phyloP scores from a whole-genome alignment of 192 early-diverging fungal species.

The Coemansia sp. region DNA sequence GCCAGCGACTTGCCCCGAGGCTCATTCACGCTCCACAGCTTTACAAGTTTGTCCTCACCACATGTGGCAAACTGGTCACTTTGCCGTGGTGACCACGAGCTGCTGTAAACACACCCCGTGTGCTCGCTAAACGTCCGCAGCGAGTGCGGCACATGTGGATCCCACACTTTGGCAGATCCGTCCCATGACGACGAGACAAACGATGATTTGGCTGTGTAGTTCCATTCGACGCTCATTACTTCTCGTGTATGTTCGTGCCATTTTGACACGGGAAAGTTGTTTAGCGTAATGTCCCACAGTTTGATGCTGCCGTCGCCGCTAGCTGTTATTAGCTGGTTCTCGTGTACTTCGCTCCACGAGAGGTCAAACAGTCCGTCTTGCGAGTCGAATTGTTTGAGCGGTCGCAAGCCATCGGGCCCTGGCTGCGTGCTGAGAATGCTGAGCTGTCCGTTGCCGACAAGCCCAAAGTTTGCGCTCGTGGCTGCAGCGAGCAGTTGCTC shows the following conservation, averaged over 20 bases:
- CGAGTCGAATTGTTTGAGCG: slow-evolving; percentile 76
- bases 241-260: slow-evolving; percentile 94
- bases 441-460: slow-evolving; percentile 93
- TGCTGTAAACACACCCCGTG: slow-evolving; percentile 87
- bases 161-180: slow-evolving; percentile 93
- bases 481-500: slow-evolving; percentile 84
- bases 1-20: slow-evolving; percentile 59
- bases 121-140: slow-evolving; percentile 87
- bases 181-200: slow-evolving; percentile 97
- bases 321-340: slow-evolving; percentile 87
- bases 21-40: slow-evolving; percentile 85
- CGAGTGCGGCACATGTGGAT: slow-evolving; percentile 71
- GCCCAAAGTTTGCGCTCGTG: slow-evolving; percentile 90
- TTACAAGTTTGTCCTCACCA: slow-evolving; percentile 86
- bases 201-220: slow-evolving; percentile 80
- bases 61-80: slow-evolving; percentile 80
- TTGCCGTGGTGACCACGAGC: slow-evolving; percentile 78
- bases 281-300: slow-evolving; percentile 81
- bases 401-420: slow-evolving; percentile 7
- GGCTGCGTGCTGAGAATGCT: slow-evolving; percentile 62
- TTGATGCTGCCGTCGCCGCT: slow-evolving; percentile 95
- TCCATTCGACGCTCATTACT: slow-evolving; percentile 95
- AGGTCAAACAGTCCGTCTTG: slow-evolving; percentile 96
- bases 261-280: slow-evolving; percentile 67
- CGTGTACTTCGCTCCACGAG: slow-evolving; percentile 93